These are phyloP conservation scores for Rhytidhysteron rufulum DNA, from an alignment of 2,329 filamentous ascomycete genomes.

Conservation along the genomic window DNA sequence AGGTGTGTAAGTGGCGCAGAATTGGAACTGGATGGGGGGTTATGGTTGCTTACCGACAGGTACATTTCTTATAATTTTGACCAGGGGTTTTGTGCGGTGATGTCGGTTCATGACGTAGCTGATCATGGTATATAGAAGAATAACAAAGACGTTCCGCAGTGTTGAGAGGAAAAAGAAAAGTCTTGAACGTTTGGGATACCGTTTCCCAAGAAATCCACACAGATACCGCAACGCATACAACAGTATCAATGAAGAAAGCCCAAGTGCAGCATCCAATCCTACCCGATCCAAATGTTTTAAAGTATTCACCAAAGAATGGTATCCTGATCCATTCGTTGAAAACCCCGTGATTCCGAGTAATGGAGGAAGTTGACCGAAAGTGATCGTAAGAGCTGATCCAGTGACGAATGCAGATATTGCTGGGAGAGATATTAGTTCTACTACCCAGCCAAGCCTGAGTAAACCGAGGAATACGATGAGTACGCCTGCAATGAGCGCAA, in stretches of 20 bases:
- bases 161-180: constrained; percentile 83
- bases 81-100: constrained; percentile 30
- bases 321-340: constrained; percentile 72
- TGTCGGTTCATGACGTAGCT: constrained; percentile 68
- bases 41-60: neutral
- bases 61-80: neutral
- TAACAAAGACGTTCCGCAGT: constrained; percentile 80
- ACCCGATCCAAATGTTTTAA: constrained; percentile 66
- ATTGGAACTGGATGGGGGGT: neutral
- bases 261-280: constrained; percentile 79
- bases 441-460: constrained; percentile 78
- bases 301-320: constrained; percentile 77
- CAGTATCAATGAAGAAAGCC: constrained; percentile 73
- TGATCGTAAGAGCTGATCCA: constrained; percentile 86
- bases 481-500: constrained; percentile 72
- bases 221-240: constrained; percentile 59
- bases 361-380: constrained; percentile 72
- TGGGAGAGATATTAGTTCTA: constrained; percentile 86
- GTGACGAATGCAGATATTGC: constrained; percentile 97
- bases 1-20: constrained; percentile 11
- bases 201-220: constrained; percentile 64
- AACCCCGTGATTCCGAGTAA: constrained; percentile 75
- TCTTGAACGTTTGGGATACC: constrained; percentile 64
- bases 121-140: constrained; percentile 83
- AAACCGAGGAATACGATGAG: constrained; percentile 79